A percentile compares a stretch with the other conserved stretches of the same genome.
phyloP scores from a whole-genome alignment of 1,284 basidiomycete genomes.

The Moesziomyces parantarcticus region DNA sequence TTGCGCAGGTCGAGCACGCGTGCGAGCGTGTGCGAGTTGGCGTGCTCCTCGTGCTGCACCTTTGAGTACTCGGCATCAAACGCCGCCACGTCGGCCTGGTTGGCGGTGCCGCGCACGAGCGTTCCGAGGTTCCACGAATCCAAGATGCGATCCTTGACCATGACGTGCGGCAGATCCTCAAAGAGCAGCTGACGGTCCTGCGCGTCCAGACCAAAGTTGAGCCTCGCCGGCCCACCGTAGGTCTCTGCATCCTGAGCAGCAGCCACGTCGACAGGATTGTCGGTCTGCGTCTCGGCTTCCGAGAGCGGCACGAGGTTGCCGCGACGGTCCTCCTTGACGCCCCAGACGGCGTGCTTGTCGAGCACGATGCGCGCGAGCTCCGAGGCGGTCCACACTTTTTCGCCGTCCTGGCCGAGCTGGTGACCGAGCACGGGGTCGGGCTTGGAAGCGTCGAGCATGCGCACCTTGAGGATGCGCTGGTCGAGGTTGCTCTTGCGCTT shows the following conservation, averaged over 20 bases:
- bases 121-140: constrained; percentile 50
- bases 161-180: constrained; percentile 59
- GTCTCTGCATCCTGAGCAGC: constrained; percentile 12
- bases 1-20: constrained; percentile 85
- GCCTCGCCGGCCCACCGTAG: constrained; percentile 52
- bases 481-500: constrained; percentile 67
- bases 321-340: constrained; percentile 59
- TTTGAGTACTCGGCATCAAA: constrained; percentile 49
- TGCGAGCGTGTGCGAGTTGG: constrained; percentile 77
- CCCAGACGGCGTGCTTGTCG: constrained; percentile 62
- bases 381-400: constrained; percentile 51
- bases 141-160: constrained; percentile 62
- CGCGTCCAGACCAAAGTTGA: constrained; percentile 63
- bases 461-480: constrained; percentile 59
- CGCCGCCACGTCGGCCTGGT: constrained; percentile 43
- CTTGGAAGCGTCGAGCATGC: constrained; percentile 67
- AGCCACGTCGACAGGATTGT: constrained; percentile 10
- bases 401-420: constrained; percentile 70
- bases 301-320: constrained; percentile 54
- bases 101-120: constrained; percentile 38
- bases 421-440: constrained; percentile 80
- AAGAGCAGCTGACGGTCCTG: constrained; percentile 60
- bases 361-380: constrained; percentile 61
- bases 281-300: not conserved
- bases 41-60: constrained; percentile 70